Evolutionary conservation across 1,284 basidiomycete genomes (phyloP).

Genomic region (Sutorius eximius): DNA sequence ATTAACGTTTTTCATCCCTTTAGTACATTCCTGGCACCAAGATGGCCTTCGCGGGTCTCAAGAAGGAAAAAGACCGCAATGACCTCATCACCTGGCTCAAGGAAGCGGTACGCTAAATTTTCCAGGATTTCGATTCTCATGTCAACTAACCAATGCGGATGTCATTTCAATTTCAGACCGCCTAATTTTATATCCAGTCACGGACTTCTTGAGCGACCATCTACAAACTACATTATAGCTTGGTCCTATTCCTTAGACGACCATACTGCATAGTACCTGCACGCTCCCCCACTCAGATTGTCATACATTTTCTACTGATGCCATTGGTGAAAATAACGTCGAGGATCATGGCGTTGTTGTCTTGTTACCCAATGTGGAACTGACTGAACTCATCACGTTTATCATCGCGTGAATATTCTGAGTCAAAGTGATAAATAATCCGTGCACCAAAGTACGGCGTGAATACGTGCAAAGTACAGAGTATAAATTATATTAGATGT

Average conservation of each 20-base stretch:
- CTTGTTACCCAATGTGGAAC: not conserved
- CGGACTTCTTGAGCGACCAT: conserved; percentile 7
- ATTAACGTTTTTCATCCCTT: not conserved
- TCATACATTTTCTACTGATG: conserved; percentile 9
- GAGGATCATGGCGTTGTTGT: not conserved
- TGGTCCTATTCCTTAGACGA: conserved; percentile 37
- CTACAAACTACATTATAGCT: conserved; percentile 23
- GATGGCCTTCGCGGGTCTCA: conserved; percentile 97
- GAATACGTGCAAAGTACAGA: not conserved
- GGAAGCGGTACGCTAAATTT: conserved; percentile 52
- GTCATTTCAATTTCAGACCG: conserved; percentile 14
- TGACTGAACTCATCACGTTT: not conserved
- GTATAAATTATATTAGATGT: conserved; percentile 6
- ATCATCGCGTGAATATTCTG: not conserved
- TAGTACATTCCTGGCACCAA: conserved; percentile 95
- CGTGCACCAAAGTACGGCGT: not conserved
- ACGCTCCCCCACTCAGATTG: conserved; percentile 34
- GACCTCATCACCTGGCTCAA: conserved; percentile 84
- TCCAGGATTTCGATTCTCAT: not conserved
- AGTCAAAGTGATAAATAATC: conserved; percentile 14
- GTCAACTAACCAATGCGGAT: not conserved
- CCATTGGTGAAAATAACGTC: not conserved
- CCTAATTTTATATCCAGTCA: conserved; percentile 26
- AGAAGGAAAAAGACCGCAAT: conserved; percentile 95
- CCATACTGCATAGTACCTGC: conserved; percentile 25